phyloP scores from a whole-genome alignment of 2,329 filamentous ascomycete genomes.

The Exserohilum rostratum region DNA sequence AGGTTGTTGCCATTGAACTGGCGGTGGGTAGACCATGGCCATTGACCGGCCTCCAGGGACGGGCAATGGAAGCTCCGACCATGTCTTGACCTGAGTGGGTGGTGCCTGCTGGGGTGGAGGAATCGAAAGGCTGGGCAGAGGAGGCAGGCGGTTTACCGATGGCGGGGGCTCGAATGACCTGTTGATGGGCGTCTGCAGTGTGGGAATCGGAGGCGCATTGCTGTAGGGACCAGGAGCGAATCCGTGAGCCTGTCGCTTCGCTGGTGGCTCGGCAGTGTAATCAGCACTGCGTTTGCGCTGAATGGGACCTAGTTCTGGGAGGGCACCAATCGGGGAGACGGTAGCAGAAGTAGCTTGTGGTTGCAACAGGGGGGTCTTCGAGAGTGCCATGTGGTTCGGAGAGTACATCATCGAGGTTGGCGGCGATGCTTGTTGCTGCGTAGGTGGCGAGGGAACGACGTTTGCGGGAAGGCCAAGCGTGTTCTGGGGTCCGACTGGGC shows the following conservation, averaged over 20 bases:
- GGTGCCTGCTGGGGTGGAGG: conserved; percentile 55
- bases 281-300: conserved; percentile 66
- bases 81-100: conserved; percentile 47
- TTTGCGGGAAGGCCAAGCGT: conserved; percentile 50
- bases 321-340: conserved; percentile 52
- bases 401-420: conserved; percentile 51
- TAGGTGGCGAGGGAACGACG: conserved; percentile 58
- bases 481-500: conserved; percentile 40
- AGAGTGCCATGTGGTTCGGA: conserved; percentile 52
- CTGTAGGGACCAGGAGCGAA: conserved; percentile 46
- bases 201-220: conserved; percentile 44
- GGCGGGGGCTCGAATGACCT: conserved; percentile 45
- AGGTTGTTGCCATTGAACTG: conserved; percentile 59
- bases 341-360: conserved; percentile 51
- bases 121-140: conserved; percentile 73
- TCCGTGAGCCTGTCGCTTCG: conserved; percentile 58
- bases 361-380: conserved; percentile 48
- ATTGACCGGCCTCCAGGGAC: conserved; percentile 71
- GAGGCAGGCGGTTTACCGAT: conserved; percentile 61
- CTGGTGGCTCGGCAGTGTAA: conserved; percentile 59
- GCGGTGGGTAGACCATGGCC: conserved; percentile 73
- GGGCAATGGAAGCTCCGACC: conserved; percentile 53
- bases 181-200: conserved; percentile 42
- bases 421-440: conserved; percentile 58
- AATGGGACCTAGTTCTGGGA: conserved; percentile 51